These are phyloP conservation scores for Macrolepiota albuminosa DNA, from an alignment of 768 basidiomycete species.

Conservation along the genomic window DNA sequence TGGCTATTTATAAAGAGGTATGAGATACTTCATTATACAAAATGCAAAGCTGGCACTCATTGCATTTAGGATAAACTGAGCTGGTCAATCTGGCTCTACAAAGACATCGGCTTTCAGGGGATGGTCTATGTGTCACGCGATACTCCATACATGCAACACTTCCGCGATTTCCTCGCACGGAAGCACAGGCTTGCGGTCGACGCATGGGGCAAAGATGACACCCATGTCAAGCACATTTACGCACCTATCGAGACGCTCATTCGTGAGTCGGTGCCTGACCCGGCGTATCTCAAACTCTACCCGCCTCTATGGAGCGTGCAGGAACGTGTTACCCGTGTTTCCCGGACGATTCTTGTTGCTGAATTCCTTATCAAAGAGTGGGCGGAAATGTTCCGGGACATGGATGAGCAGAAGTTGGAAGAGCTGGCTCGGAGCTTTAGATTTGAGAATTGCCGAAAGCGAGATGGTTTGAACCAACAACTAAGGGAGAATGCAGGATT, in stretches of 20 bases:
- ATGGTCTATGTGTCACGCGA: slow-evolving; percentile 68
- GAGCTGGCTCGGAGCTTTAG: slow-evolving; percentile 67
- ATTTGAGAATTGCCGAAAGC: slow-evolving; percentile 62
- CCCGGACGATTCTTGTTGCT: slow-evolving; percentile 62
- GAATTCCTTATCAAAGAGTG: slow-evolving; percentile 71
- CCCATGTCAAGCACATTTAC: slow-evolving; percentile 51
- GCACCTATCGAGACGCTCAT: slow-evolving; percentile 61
- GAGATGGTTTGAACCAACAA: slow-evolving; percentile 59
- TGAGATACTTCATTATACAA: slow-evolving; percentile 55
- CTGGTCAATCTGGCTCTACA: slow-evolving; percentile 89
- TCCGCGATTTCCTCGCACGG: slow-evolving; percentile 65
- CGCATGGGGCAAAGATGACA: slow-evolving; percentile 74
- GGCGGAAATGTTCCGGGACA: slow-evolving; percentile 62
- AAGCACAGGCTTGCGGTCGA: slow-evolving; percentile 76
- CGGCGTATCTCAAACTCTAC: slow-evolving; percentile 47
- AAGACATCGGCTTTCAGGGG: slow-evolving; percentile 82
- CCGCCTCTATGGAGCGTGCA: slow-evolving; percentile 58
- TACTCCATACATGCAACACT: slow-evolving; percentile 66
- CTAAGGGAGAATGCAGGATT: slow-evolving; percentile 29
- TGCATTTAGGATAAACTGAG: slow-evolving; percentile 58
- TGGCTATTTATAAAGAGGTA: slow-evolving; percentile 64
- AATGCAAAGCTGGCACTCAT: slow-evolving; percentile 62
- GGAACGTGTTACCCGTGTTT: slow-evolving; percentile 50
- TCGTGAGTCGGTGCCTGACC: slow-evolving; percentile 35
- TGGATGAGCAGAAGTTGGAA: slow-evolving; percentile 57